Conservation (phyloP, 225 moss, liverwort and hornwort genomes). For the Pleurozium schreberi region DNA sequence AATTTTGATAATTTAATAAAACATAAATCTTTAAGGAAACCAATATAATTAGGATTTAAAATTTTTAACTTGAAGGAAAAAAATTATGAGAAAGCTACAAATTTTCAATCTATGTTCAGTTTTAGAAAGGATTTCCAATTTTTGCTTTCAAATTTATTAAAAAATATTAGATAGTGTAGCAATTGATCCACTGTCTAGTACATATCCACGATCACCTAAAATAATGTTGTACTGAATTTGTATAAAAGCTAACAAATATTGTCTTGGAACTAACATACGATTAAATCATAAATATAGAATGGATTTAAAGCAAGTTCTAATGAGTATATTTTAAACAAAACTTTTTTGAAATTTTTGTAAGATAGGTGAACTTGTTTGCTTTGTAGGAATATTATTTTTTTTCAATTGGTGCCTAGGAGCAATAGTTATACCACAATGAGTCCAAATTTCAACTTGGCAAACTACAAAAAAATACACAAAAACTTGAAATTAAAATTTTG, state of each 20-base stretch:
- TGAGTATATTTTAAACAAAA: no score
- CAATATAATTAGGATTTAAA: not conserved
- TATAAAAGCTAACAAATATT: not conserved
- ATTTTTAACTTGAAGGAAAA: not conserved
- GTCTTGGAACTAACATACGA: not conserved
- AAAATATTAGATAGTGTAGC: no score
- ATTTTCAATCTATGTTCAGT: no score
- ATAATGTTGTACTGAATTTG: not conserved
- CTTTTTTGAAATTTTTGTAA: no score
- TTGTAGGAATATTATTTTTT: not conserved
- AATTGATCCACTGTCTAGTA: not conserved
- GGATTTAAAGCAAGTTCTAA: not conserved
- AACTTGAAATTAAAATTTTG: no score
- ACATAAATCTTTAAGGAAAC: not conserved
- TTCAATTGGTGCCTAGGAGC: not conserved
- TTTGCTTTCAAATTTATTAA: not conserved
- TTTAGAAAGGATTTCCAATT: not conserved
- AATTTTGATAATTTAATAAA: not conserved
- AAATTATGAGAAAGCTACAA: not conserved
- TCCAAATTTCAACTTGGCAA: not conserved
- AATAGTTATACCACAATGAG: not conserved
- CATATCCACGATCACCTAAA: not conserved
- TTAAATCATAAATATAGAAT: not conserved
- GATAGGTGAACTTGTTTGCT: not conserved
- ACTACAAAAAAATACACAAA: no score